Evolutionary conservation across 2,329 filamentous ascomycete genomes (phyloP).

Genomic region (Claviceps arundinis): DNA sequence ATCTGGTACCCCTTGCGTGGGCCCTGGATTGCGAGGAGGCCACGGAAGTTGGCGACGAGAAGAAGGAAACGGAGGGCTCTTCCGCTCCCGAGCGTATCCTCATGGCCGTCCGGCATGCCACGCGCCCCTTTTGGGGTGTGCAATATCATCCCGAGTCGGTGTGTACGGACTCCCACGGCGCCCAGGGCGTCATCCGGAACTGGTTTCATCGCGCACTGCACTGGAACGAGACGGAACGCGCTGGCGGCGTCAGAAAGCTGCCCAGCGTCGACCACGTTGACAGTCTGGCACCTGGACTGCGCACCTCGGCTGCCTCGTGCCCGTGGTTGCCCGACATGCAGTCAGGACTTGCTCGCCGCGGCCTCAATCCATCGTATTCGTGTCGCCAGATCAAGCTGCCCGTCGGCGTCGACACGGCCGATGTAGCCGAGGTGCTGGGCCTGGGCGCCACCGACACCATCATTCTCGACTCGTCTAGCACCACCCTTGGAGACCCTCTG

Average conservation of each 20-base stretch:
- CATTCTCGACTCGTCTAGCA: slow-evolving; percentile 47
- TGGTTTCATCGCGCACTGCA: slow-evolving; percentile 57
- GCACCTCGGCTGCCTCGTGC: slow-evolving; percentile 1
- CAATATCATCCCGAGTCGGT: slow-evolving; percentile 88
- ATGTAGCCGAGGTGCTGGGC: slow-evolving; percentile 40
- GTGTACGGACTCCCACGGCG: slow-evolving; percentile 56
- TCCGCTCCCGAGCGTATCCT: slow-evolving; percentile 38
- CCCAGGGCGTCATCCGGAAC: slow-evolving; percentile 51
- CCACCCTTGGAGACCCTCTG: slow-evolving; percentile 27
- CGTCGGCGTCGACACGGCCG: slow-evolving; percentile 32
- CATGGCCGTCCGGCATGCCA: slow-evolving; percentile 61
- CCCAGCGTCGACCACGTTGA: slow-evolving; percentile 6
- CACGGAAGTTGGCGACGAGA: slow-evolving; percentile 24
- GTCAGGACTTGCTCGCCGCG: slow-evolving; percentile 16
- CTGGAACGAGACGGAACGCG: slow-evolving; percentile 37
- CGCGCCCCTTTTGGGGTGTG: slow-evolving; percentile 68
- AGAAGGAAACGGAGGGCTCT: too few species aligned
- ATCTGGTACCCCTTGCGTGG: slow-evolving; percentile 51
- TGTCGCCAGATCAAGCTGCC: slow-evolving; percentile 31
- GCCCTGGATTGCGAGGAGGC: slow-evolving; percentile 19
- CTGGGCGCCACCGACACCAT: slow-evolving; percentile 31
- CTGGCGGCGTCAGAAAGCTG: slow-evolving; percentile 5
- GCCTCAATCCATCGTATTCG: slow-evolving; percentile 21
- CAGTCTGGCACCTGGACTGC: slow-evolving; percentile 10
- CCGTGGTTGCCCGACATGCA: slow-evolving; percentile 14